Evolutionary conservation across 306 rosid species (phyloP).

Genomic region (Prunus davidiana): DNA sequence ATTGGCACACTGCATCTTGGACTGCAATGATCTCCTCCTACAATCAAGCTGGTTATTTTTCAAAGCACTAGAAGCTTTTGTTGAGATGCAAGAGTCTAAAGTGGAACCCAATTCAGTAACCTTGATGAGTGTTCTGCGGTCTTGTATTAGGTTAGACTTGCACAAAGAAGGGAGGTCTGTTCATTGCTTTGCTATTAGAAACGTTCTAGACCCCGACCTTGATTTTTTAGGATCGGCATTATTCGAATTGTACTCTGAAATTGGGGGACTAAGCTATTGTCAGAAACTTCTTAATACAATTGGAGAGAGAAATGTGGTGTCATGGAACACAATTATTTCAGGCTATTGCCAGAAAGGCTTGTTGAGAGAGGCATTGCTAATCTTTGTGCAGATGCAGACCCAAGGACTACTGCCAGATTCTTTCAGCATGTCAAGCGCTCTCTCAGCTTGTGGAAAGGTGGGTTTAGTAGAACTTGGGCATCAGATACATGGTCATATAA

Average conservation of each 20-base stretch:
- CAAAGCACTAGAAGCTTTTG: constrained; percentile 45
- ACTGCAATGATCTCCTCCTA: constrained; percentile 73
- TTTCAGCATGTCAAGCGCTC: constrained; percentile 74
- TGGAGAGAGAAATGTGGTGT: constrained; percentile 42
- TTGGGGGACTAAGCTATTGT: constrained; percentile 40
- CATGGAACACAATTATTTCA: constrained; percentile 73
- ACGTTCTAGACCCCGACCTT: constrained; percentile 45
- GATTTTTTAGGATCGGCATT: constrained; percentile 58
- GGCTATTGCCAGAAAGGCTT: constrained; percentile 57
- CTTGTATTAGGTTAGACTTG: constrained; percentile 63
- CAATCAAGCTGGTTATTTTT: constrained; percentile 47
- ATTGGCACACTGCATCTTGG: constrained; percentile 56
- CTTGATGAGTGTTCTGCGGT: constrained; percentile 47
- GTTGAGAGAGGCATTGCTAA: constrained; percentile 41
- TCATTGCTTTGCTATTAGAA: constrained; percentile 67
- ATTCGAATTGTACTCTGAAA: constrained; percentile 66
- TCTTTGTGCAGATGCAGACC: constrained; percentile 53
- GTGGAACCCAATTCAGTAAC: constrained; percentile 68
- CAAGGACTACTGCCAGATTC: constrained; percentile 71
- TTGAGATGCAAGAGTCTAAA: constrained; percentile 47
- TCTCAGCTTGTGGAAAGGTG: constrained; percentile 67
- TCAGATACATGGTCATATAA: constrained; percentile 70
- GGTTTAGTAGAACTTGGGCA: constrained; percentile 57
- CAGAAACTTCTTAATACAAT: constrained; percentile 44
- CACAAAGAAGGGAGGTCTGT: constrained; percentile 71